Evolutionary conservation across 2,329 filamentous ascomycete species (phyloP).

Genomic region (Gyromitra esculenta): DNA sequence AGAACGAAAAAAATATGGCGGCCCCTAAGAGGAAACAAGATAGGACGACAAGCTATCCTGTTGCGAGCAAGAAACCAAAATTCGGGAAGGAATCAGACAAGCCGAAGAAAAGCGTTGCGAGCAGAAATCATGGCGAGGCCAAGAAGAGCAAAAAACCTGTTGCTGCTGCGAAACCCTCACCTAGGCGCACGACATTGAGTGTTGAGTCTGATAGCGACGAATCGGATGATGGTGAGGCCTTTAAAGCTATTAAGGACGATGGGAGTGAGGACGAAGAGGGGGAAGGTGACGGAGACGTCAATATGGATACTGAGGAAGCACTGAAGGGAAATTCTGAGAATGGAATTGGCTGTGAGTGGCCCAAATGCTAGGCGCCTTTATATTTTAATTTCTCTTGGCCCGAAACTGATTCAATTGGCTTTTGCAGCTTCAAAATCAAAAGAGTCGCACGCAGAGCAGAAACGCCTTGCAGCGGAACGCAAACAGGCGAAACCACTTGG

Average conservation of each 20-base stretch:
- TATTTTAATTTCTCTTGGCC: constrained; percentile 1
- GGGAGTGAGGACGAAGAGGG: constrained; percentile 64
- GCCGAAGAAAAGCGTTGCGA: constrained; percentile 21
- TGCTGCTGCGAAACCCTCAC: not conserved
- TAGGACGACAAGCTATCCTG: constrained; percentile 59
- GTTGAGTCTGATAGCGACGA: constrained; percentile 57
- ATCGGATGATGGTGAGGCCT: constrained; percentile 60
- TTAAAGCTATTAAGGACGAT: constrained; percentile 61
- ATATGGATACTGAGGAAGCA: constrained; percentile 61
- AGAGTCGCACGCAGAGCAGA: constrained; percentile 94
- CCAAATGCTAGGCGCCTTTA: constrained; percentile 62
- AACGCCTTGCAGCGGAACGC: constrained; percentile 84
- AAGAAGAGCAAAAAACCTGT: constrained; percentile 43
- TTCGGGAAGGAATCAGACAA: constrained; percentile 43
- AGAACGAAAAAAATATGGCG: constrained; percentile 63
- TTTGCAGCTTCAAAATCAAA: constrained; percentile 71
- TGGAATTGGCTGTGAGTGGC: constrained; percentile 60
- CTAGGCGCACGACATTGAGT: constrained; percentile 27
- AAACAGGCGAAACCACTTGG: constrained; percentile 93
- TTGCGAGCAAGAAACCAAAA: constrained; percentile 63
- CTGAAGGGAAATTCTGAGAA: constrained; percentile 48
- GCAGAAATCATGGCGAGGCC: constrained; percentile 35
- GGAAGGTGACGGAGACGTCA: constrained; percentile 66
- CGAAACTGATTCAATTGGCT: constrained; percentile 42
- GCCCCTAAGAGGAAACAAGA: constrained; percentile 69